phyloP scores from a whole-genome alignment of 805 yeast species.

The Kodamaea hsintzibuensis region DNA sequence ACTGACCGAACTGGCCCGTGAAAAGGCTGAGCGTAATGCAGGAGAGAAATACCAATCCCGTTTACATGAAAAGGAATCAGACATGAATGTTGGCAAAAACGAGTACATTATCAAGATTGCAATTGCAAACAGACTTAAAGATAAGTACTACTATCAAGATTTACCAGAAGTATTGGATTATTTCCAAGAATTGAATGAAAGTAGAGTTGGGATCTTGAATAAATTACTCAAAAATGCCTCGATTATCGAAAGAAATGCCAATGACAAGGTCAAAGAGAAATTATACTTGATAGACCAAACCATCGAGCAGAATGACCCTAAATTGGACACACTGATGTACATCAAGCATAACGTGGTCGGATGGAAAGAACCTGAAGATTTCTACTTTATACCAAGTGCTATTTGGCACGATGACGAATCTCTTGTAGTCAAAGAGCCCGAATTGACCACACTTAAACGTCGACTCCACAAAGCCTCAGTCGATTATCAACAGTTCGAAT shows the following conservation, averaged over 20 bases:
- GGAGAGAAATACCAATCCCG: conserved; percentile 54
- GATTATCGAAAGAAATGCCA: conserved; percentile 53
- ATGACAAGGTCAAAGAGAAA: conserved; percentile 48
- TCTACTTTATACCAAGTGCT: conserved; percentile 80
- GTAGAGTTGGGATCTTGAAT: conserved; percentile 71
- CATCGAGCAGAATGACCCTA: conserved; percentile 68
- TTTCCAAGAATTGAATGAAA: conserved; percentile 80
- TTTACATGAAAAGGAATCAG: conserved; percentile 61
- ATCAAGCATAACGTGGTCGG: conserved; percentile 74
- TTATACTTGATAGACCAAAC: conserved; percentile 55
- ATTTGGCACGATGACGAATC: conserved; percentile 97
- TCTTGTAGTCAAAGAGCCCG: conserved; percentile 59
- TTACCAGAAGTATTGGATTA: conserved; percentile 87
- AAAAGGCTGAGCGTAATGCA: conserved; percentile 61
- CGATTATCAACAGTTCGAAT: conserved; percentile 41
- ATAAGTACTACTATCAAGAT: conserved; percentile 90
- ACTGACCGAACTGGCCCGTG: conserved; percentile 75
- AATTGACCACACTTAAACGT: conserved; percentile 55
- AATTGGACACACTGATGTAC: conserved; percentile 84
- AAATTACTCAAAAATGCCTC: conserved; percentile 63
- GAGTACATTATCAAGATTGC: conserved; percentile 76
- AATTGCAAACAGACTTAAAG: conserved; percentile 87
- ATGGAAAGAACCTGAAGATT: conserved; percentile 89
- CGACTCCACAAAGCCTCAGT: conserved; percentile 44
- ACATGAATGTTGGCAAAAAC: conserved; percentile 89